Percentiles rank a stretch among this genome's conserved stretches.
These are phyloP conservation scores for Cladosporium oxysporum DNA, from an alignment of 2,329 filamentous ascomycete genomes.

Conservation along the genomic window DNA sequence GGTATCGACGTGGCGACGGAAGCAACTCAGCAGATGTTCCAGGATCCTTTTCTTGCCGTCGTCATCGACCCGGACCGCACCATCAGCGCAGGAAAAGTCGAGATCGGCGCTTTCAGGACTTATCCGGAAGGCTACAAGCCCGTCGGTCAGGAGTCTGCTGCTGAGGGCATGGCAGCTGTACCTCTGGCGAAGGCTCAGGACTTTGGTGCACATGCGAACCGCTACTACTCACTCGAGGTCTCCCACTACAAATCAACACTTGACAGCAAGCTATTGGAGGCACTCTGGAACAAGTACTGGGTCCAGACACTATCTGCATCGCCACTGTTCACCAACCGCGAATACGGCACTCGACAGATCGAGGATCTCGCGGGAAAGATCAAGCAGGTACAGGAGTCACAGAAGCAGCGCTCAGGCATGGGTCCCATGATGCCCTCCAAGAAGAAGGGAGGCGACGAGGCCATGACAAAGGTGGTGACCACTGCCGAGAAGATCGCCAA, in stretches of 20 bases:
- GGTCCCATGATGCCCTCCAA: constrained; percentile 31
- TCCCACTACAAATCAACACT: constrained; percentile 93
- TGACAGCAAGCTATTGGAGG: constrained; percentile 80
- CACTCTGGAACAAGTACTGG: constrained; percentile 99
- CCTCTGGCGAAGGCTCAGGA: constrained; percentile 93
- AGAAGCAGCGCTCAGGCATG: constrained; percentile 31
- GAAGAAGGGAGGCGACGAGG: constrained; percentile 42
- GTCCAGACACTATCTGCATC: constrained; percentile 91
- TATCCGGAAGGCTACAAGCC: constrained; percentile 75
- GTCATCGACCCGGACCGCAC: constrained; percentile 97
- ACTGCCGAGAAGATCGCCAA: constrained; percentile 63
- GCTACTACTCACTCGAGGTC: constrained; percentile 89
- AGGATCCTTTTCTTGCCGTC: constrained; percentile 90
- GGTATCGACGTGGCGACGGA: constrained; percentile 95
- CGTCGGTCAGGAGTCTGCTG: constrained; percentile 39
- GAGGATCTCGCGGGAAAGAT: constrained; percentile 83
- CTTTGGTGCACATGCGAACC: constrained; percentile 86
- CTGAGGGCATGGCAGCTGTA: constrained; percentile 71
- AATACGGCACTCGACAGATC: constrained; percentile 92
- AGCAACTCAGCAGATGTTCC: constrained; percentile 77
- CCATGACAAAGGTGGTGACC: constrained; percentile 61
- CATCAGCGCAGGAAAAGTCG: constrained; percentile 90
- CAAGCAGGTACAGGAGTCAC: constrained; percentile 44
- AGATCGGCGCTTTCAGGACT: constrained; percentile 95
- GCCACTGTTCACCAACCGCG: constrained; percentile 86